A percentile compares a stretch with the other conserved stretches of the same genome.
Evolutionary conservation across 257 asterid species (phyloP).

Genomic region (Cordia subcordata): DNA sequence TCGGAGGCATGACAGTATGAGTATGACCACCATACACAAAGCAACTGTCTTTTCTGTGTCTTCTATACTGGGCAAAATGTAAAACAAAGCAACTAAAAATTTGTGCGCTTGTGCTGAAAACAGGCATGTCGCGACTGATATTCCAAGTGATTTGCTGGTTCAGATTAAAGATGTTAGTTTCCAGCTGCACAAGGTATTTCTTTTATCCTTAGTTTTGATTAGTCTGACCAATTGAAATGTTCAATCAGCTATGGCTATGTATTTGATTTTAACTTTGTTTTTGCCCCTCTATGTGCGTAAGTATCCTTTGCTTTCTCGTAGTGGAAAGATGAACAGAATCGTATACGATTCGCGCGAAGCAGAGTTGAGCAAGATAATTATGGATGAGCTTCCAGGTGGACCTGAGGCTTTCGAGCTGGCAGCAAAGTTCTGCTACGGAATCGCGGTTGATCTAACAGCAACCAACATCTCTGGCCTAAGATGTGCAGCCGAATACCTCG

Average conservation of each 20-base stretch:
- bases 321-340: conserved; percentile 78
- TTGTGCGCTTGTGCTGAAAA: conserved; percentile 18
- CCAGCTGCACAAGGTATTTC: conserved; percentile 84
- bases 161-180: conserved; percentile 75
- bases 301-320: conserved; percentile 89
- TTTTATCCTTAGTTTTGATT: neutral
- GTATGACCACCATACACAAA: too few relatives aligned
- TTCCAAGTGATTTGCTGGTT: conserved; percentile 83
- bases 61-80: neutral
- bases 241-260: neutral
- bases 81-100: neutral
- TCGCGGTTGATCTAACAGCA: conserved; percentile 80
- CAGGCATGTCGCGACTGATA: conserved; percentile 87
- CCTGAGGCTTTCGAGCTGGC: conserved; percentile 84
- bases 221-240: neutral
- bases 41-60: neutral
- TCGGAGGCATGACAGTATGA: too few relatives aligned
- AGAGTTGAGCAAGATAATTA: conserved; percentile 40
- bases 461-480: conserved; percentile 80
- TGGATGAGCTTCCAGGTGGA: conserved; percentile 90
- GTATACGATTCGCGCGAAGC: conserved; percentile 62
- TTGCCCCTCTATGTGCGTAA: conserved; percentile 5
- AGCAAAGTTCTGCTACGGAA: conserved; percentile 91
- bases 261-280: conserved; percentile 8
- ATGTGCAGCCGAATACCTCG: conserved; percentile 90